Base-by-base conservation (phyloP, 169 alveolate genomes). In the Babesia ovata region DNA sequence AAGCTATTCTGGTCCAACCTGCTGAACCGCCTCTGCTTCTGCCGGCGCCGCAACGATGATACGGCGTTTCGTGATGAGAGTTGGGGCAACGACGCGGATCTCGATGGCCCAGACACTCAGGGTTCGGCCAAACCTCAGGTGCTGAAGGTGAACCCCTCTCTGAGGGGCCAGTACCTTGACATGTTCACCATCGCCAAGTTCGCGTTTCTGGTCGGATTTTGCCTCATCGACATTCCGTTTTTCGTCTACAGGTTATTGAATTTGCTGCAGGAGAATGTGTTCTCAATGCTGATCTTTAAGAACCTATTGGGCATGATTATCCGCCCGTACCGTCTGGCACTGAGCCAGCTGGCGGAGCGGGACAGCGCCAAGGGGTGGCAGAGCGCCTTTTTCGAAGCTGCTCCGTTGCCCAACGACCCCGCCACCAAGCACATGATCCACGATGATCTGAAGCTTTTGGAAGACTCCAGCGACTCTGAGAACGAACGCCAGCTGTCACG, bases 351-450 rank as follows among this genome's bases (percentile, higher is more conserved):
- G 73, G 90, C 90, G 24, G 85, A 83, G 50, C 54, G 90, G 13
- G 90, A 83, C 63, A 75, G 83, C 48, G 84, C 88, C 21, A 81
- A 81, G 59, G 88, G 88, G 26, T 73, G 82, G 86, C 86, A 77
- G 60, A 70, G 70, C 44, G 86, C 86, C 36, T 77, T 77, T 22
- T 63, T 77, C 36, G 77, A 77, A 28, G 50, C 82, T 2, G 75
- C 46, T 6, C 73, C 70, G 21, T 13, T 60, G 17, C 21, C n/a
- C 58, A 71, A 22, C 36, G 84, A 75, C 58, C 75, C 66, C 26
- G 19, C 48, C 22, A 52, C 50, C 28, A 54, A 63, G 58, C 11
- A 22, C 36, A 1, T 57, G 39, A 63, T 61, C 29, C 77, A 75
- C 36, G 84, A 75, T 7, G 84, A 75, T 22, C 49, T 58, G 76